A percentile compares a stretch with the other conserved stretches of the same genome.
Conservation (phyloP, 768 basidiomycete genomes). For the Hygrophorus russula region DNA sequence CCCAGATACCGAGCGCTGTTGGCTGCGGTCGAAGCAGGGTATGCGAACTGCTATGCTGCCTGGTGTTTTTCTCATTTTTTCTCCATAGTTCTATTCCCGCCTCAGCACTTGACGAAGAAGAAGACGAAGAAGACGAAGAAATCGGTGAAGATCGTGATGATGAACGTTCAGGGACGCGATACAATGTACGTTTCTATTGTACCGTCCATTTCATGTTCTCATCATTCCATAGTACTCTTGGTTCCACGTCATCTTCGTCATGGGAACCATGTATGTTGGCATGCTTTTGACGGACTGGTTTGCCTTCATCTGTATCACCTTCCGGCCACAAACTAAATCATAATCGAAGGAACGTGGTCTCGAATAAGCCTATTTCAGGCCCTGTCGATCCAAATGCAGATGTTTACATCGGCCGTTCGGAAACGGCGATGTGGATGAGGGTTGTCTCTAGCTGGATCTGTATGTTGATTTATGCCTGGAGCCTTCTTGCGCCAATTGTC, state of each 20-base stretch:
- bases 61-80: not conserved
- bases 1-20: slow-evolving; percentile 90
- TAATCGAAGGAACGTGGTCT: slow-evolving; percentile 63
- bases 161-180: slow-evolving; percentile 86
- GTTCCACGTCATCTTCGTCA: slow-evolving; percentile 97
- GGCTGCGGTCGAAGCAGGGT: slow-evolving; percentile 96
- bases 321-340: not conserved
- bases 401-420: slow-evolving; percentile 90
- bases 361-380: slow-evolving; percentile 31
- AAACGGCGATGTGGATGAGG: slow-evolving; percentile 99
- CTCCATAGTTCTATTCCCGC: slow-evolving; percentile 73
- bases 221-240: slow-evolving; percentile 67
- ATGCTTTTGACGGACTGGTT: slow-evolving; percentile 97
- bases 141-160: slow-evolving; percentile 78
- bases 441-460: slow-evolving; percentile 95
- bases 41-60: slow-evolving; percentile 10
- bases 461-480: slow-evolving; percentile 93
- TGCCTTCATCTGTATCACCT: slow-evolving; percentile 4
- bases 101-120: slow-evolving; percentile 77
- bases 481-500: slow-evolving; percentile 72
- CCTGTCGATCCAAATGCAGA: slow-evolving; percentile 46
- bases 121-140: slow-evolving; percentile 63
- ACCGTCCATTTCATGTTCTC: not conserved
- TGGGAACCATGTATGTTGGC: slow-evolving; percentile 95
- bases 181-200: slow-evolving; percentile 54